Conservation (phyloP, 805 yeast species). For the Ogataea parapolymorpha region DNA sequence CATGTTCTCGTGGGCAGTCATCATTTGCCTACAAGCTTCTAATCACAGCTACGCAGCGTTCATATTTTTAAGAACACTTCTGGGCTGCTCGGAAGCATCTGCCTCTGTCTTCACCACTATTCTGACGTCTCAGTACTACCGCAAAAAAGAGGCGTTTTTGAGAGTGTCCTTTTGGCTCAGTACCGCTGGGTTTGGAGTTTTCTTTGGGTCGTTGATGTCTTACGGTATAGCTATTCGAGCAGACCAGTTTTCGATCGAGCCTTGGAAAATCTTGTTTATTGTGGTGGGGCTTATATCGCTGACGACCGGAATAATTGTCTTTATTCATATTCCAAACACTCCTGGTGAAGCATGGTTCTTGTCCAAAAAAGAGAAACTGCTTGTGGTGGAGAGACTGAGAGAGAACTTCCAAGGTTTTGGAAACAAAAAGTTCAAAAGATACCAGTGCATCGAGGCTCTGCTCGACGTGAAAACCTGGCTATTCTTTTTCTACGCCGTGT, state of each 20-base stretch:
- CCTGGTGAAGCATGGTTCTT: constrained; percentile 46
- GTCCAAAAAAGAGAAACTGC: constrained; percentile 32
- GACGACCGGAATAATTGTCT: constrained; percentile 45
- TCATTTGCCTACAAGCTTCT: constrained; percentile 44
- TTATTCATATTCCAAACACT: constrained; percentile 52
- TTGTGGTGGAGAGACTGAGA: constrained; percentile 33
- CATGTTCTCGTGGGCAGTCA: constrained; percentile 49
- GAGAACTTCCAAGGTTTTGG: constrained; percentile 26
- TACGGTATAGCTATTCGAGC: constrained; percentile 45
- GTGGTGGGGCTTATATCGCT: constrained; percentile 61
- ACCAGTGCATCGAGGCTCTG: constrained; percentile 30
- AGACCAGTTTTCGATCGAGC: constrained; percentile 39
- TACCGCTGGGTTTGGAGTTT: constrained; percentile 43
- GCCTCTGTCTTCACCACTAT: constrained; percentile 34
- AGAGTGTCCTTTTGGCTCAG: constrained; percentile 33
- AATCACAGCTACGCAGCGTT: constrained; percentile 45
- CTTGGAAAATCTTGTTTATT: constrained; percentile 63
- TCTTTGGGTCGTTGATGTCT: constrained; percentile 53
- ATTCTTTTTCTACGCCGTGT: constrained; percentile 36
- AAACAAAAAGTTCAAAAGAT: constrained; percentile 26
- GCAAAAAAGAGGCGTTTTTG: constrained; percentile 28
- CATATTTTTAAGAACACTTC: constrained; percentile 41
- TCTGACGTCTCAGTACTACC: constrained; percentile 38
- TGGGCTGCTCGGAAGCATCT: constrained; percentile 42
- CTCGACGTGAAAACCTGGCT: constrained; percentile 42